phyloP scores from a whole-genome alignment of 78 protist genomes.

The Dictyostelium capitatum region DNA sequence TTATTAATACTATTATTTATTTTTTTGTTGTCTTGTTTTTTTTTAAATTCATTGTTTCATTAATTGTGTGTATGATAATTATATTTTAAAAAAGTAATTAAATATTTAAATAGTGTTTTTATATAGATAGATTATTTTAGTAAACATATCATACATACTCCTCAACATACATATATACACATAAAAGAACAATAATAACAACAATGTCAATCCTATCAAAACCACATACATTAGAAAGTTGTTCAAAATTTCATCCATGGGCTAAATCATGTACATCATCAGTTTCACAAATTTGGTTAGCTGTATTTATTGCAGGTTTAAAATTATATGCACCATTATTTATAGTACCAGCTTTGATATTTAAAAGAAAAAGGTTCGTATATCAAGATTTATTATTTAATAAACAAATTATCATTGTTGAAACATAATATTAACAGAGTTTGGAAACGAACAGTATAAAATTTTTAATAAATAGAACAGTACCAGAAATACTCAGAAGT shows the following conservation, averaged over 20 bases:
- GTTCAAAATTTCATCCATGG: conserved; percentile 54
- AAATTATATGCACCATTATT: conserved; percentile 75
- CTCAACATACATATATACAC: background rate
- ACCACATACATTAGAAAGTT: background rate
- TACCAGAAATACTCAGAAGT: conserved; percentile 76
- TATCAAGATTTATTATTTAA: too few relatives aligned
- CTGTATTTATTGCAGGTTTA: conserved; percentile 73
- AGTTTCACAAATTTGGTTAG: conserved; percentile 44
- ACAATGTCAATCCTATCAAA: background rate
- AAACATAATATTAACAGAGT: background rate
- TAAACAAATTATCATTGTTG: background rate
- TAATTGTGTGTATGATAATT: too few relatives aligned
- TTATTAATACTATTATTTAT: too few relatives aligned
- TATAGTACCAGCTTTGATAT: conserved; percentile 57
- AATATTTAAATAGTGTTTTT: too few relatives aligned
- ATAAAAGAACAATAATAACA: too few relatives aligned
- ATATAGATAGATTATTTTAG: too few relatives aligned
- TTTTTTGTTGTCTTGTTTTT: too few relatives aligned
- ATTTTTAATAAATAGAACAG: conserved; percentile 41
- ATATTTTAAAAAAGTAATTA: too few relatives aligned
- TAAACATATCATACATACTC: too few relatives aligned
- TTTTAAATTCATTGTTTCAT: too few relatives aligned
- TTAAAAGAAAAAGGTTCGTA: conserved; percentile 66
- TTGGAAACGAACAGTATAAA: background rate
- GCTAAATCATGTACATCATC: conserved; percentile 11